Conservation (phyloP, 2,329 filamentous ascomycete species). For the Alternaria burnsii region DNA sequence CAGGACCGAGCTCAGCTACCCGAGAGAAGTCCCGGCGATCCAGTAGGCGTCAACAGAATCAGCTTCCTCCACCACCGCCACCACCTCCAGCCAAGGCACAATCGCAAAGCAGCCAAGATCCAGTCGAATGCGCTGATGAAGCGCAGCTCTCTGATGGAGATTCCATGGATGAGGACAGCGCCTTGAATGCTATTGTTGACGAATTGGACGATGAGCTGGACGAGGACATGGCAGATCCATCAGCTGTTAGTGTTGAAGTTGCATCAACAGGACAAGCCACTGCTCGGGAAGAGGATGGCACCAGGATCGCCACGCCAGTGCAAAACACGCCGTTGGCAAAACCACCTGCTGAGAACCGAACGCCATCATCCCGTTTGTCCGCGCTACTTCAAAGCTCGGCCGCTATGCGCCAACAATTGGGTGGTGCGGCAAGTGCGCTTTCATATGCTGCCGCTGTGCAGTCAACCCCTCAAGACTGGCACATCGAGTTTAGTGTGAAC, state of each 20-base stretch:
- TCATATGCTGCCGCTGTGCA: conserved; percentile 88
- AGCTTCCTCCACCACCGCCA: conserved; percentile 62
- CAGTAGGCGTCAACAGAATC: conserved; percentile 62
- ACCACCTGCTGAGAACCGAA: conserved; percentile 39
- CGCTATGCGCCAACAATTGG: conserved; percentile 43
- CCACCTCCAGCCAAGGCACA: conserved; percentile 58
- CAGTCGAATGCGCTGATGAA: conserved; percentile 92
- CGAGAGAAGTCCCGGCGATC: conserved; percentile 73
- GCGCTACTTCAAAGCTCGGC: conserved; percentile 42
- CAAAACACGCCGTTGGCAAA: conserved; percentile 57
- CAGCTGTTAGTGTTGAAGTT: conserved; percentile 90
- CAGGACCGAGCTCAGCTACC: conserved; percentile 55
- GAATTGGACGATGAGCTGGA: conserved; percentile 84
- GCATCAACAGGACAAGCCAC: conserved; percentile 87
- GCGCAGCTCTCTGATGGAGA: conserved; percentile 80
- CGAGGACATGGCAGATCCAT: conserved; percentile 74
- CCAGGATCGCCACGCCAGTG: conserved; percentile 81
- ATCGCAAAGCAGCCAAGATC: conserved; percentile 56
- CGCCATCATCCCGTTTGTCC: conserved; percentile 41
- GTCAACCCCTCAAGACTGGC: conserved; percentile 88
- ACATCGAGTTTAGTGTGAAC: conserved; percentile 92
- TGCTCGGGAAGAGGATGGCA: conserved; percentile 90
- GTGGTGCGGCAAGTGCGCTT: conserved; percentile 63
- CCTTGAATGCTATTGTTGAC: conserved; percentile 87
- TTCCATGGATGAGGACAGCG: conserved; percentile 68